Evolutionary conservation across 2,329 filamentous ascomycete species (phyloP).

Genomic region (Aspergillus spinulosporus): DNA sequence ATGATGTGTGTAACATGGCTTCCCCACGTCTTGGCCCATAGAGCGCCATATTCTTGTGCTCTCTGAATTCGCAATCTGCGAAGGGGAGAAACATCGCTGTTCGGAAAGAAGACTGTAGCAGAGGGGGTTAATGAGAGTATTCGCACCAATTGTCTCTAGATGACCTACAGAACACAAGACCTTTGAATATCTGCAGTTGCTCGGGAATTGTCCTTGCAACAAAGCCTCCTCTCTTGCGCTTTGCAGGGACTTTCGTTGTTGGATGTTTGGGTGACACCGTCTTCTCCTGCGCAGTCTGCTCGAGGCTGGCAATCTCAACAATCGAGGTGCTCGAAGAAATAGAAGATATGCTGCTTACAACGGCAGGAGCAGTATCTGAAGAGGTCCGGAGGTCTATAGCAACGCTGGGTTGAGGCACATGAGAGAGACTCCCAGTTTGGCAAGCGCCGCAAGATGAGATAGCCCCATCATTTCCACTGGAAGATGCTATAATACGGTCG

Average conservation of each 20-base stretch:
- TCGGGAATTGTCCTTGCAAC: constrained; percentile 52
- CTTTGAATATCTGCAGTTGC: constrained; percentile 59
- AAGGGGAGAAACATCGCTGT: constrained; percentile 68
- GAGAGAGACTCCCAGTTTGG: constrained; percentile 1
- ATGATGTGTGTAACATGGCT: constrained; percentile 72
- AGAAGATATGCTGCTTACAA: neutral
- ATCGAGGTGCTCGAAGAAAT: neutral
- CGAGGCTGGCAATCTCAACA: neutral
- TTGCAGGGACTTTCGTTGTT: constrained; percentile 18
- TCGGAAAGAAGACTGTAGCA: constrained; percentile 69
- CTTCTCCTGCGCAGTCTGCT: constrained; percentile 16
- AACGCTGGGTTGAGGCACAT: constrained; percentile 8
- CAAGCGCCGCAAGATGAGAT: constrained; percentile 1
- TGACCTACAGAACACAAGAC: constrained; percentile 58
- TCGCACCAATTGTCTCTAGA: neutral
- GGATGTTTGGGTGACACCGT: constrained; percentile 18
- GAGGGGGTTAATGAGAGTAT: neutral
- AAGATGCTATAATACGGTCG: constrained; percentile 17
- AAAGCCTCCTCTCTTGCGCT: constrained; percentile 34
- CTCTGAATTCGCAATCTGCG: constrained; percentile 72
- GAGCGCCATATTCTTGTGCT: constrained; percentile 72
- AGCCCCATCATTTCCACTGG: neutral
- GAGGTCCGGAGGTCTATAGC: neutral
- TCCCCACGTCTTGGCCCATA: constrained; percentile 63
- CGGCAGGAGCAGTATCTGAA: neutral